Evolutionary conservation across 1,284 basidiomycete species (phyloP).

Genomic region (Inonotus obliquus): DNA sequence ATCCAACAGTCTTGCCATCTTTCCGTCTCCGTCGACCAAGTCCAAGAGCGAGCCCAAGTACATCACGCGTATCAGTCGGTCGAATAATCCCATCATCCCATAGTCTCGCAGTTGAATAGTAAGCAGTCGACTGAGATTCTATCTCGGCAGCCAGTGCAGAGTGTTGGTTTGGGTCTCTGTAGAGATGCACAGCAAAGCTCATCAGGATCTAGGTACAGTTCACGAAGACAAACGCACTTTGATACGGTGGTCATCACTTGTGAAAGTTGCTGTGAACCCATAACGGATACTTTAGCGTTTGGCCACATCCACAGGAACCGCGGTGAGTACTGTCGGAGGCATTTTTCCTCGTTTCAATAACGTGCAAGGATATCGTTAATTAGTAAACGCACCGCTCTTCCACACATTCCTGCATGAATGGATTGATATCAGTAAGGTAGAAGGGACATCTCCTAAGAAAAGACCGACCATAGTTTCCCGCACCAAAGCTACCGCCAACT

Average conservation of each 20-base stretch:
- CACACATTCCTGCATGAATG: constrained; percentile 69
- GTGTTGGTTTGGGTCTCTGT: constrained; percentile 74
- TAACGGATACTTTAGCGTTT: constrained; percentile 95
- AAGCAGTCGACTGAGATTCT: constrained; percentile 79
- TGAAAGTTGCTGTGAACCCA: constrained; percentile 91
- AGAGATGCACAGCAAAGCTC: background rate
- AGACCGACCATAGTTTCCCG: constrained; percentile 86
- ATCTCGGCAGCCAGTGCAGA: constrained; percentile 73
- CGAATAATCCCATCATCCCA: constrained; percentile 96
- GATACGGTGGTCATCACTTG: constrained; percentile 91
- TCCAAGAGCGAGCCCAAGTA: constrained; percentile 80
- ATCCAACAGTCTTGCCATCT: constrained; percentile 20
- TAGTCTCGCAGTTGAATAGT: constrained; percentile 84
- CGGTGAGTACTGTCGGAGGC: constrained; percentile 68
- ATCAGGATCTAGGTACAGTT: background rate
- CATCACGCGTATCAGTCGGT: constrained; percentile 87
- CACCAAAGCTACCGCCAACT: constrained; percentile 93
- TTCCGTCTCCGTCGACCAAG: constrained; percentile 53
- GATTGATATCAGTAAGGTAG: background rate
- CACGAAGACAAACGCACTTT: constrained; percentile 42
- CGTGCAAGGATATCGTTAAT: background rate
- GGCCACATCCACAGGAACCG: constrained; percentile 99
- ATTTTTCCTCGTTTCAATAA: background rate
- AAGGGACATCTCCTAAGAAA: constrained; percentile 4
- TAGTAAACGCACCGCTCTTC: constrained; percentile 62